phyloP scores from a whole-genome alignment of 768 basidiomycete genomes.

The Galerina marginata region DNA sequence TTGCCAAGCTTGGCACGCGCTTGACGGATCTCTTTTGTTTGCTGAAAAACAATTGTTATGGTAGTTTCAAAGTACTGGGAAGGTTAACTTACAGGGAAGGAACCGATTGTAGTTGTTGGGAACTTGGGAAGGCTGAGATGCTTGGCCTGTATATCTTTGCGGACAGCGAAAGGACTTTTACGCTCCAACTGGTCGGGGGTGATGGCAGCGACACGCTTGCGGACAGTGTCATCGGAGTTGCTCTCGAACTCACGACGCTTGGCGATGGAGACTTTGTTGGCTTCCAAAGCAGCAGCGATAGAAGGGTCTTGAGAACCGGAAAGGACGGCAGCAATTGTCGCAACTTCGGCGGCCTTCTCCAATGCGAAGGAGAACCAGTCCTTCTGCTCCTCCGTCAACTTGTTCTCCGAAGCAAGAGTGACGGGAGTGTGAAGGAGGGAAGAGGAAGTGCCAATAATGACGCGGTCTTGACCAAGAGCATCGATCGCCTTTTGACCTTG shows the following conservation, averaged over 20 bases:
- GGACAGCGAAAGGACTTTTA: constrained; percentile 85
- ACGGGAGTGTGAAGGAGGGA: constrained; percentile 99
- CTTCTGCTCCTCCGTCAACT: constrained; percentile 86
- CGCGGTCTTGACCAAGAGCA: constrained; percentile 82
- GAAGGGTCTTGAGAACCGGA: constrained; percentile 83
- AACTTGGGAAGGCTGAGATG: constrained; percentile 93
- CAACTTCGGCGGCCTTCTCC: constrained; percentile 94
- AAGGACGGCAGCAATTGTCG: constrained; percentile 82
- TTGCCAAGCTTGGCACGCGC: constrained; percentile 96
- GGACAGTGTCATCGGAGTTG: constrained; percentile 91
- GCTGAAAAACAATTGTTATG: constrained; percentile 46
- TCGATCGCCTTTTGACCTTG: constrained; percentile 85
- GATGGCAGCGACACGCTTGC: constrained; percentile 93
- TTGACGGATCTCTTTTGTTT: constrained; percentile 98
- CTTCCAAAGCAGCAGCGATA: constrained; percentile 78
- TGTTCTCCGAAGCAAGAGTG: constrained; percentile 90
- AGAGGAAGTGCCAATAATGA: constrained; percentile 94
- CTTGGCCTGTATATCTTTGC: constrained; percentile 88
- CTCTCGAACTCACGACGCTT: constrained; percentile 95
- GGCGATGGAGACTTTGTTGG: constrained; percentile 87
- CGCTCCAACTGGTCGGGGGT: constrained; percentile 86
- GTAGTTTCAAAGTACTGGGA: not conserved
- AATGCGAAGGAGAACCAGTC: constrained; percentile 99
- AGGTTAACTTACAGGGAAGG: constrained; percentile 80
- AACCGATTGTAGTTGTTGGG: constrained; percentile 98